Evolutionary conservation across 1,139 yeast genomes (phyloP).

Genomic region (Geotrichum candidum): DNA sequence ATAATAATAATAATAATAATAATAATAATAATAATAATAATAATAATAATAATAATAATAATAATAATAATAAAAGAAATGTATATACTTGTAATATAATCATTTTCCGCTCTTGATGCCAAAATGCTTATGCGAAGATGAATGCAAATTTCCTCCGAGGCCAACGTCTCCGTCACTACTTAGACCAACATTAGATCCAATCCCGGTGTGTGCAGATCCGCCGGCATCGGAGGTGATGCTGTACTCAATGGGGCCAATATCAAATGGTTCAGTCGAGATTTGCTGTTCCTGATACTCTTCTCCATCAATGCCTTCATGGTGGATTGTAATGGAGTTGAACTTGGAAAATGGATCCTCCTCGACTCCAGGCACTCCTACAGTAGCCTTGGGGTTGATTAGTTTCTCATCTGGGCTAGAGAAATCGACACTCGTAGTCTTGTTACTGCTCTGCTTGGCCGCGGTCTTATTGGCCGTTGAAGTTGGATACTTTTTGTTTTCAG

Average conservation of each 20-base stretch:
- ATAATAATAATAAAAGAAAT: neutral
- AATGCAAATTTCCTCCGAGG: neutral
- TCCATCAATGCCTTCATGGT: conserved; percentile 46
- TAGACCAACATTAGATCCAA: neutral
- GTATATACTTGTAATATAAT: neutral
- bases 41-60: neutral
- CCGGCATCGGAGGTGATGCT: conserved; percentile 9
- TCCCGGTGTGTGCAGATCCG: neutral
- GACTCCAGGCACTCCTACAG: conserved; percentile 20
- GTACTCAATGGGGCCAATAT: conserved; percentile 11
- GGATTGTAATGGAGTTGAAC: conserved; percentile 84
- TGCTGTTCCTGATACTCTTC: conserved; percentile 9
- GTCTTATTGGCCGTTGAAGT: neutral
- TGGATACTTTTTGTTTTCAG: neutral
- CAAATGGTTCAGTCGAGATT: neutral
- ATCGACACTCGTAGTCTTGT: conserved; percentile 19
- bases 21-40: neutral
- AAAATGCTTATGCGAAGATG: conserved; percentile 16
- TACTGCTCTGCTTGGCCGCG: conserved; percentile 24
- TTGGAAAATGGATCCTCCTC: conserved; percentile 75
- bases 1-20: neutral
- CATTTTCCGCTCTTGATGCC: conserved; percentile 15
- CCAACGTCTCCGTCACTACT: conserved; percentile 1
- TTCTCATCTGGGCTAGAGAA: conserved; percentile 9
- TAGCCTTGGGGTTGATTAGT: conserved; percentile 16